Conservation (phyloP, 176 grass and related monocot genomes). For the Luzula sylvatica region DNA sequence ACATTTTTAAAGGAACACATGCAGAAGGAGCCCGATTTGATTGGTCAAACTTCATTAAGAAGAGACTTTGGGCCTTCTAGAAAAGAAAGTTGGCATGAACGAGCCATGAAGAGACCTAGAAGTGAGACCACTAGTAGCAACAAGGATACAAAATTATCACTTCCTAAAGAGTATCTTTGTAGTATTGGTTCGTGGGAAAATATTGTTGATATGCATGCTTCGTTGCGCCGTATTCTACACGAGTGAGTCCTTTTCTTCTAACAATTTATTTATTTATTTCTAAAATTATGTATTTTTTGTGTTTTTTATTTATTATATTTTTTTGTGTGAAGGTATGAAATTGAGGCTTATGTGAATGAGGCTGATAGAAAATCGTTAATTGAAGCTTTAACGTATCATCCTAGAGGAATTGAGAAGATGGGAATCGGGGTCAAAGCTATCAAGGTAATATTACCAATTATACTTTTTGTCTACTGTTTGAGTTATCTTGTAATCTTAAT, state of each 20-base stretch:
- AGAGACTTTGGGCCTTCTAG: not conserved
- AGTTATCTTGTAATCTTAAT: not conserved
- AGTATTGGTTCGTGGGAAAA: slow-evolving; percentile 48
- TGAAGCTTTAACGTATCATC: slow-evolving; percentile 59
- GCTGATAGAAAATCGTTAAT: slow-evolving; percentile 43
- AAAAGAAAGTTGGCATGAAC: slow-evolving; percentile 10
- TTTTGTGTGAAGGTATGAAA: slow-evolving; percentile 50
- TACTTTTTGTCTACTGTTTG: not conserved
- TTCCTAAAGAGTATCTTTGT: slow-evolving; percentile 24
- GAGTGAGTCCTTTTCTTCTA: slow-evolving; percentile 39
- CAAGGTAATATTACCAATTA: slow-evolving; percentile 29
- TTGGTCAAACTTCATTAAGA: slow-evolving; percentile 8
- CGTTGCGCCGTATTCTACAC: slow-evolving; percentile 52
- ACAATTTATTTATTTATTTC: not conserved
- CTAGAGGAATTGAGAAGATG: slow-evolving; percentile 25
- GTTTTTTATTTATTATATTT: slow-evolving; percentile 15
- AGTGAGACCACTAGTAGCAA: not conserved
- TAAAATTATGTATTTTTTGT: slow-evolving; percentile 3
- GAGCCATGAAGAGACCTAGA: slow-evolving; percentile 5
- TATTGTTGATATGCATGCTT: slow-evolving; percentile 69
- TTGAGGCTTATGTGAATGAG: slow-evolving; percentile 34
- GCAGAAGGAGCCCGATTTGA: slow-evolving; percentile 16
- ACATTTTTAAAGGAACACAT: slow-evolving; percentile 29
- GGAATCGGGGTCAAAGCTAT: slow-evolving; percentile 32
- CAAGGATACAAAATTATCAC: not conserved